Conservation (phyloP, 23 red algal genomes). For the Gracilaria vermiculophylla region DNA sequence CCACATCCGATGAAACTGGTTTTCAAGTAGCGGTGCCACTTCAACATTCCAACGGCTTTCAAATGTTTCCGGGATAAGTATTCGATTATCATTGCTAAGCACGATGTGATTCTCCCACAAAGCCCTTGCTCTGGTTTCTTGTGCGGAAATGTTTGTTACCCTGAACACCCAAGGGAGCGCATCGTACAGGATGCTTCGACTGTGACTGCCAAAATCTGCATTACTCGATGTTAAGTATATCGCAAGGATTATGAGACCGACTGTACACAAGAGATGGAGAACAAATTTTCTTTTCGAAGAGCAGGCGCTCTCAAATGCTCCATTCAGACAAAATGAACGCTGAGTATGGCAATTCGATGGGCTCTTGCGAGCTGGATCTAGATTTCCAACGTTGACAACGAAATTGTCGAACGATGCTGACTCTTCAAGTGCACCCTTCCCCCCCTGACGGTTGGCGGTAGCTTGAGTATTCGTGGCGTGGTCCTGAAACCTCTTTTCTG, state of each 20-base stretch:
- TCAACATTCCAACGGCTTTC: slow-evolving; percentile 57
- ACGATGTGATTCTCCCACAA: slow-evolving; percentile 54
- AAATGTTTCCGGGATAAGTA: slow-evolving; percentile 62
- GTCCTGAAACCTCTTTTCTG: background rate
- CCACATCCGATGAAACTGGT: slow-evolving; percentile 38
- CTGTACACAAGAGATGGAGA: background rate
- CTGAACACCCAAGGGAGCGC: background rate
- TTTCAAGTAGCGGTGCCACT: slow-evolving; percentile 45
- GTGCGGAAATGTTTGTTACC: background rate
- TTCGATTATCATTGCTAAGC: background rate
- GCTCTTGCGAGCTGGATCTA: background rate
- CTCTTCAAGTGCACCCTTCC: background rate
- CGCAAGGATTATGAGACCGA: background rate
- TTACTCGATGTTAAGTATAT: background rate
- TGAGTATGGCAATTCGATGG: background rate
- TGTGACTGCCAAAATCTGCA: background rate
- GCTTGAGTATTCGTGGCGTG: background rate
- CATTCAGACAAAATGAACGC: background rate
- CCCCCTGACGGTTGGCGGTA: background rate
- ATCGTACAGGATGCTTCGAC: background rate
- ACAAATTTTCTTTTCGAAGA: background rate
- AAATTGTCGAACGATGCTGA: background rate
- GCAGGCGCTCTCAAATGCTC: background rate
- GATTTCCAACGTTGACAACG: background rate
- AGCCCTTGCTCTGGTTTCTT: background rate